phyloP scores from a whole-genome alignment of 2,329 filamentous ascomycete species.

The Didymella segeticola region DNA sequence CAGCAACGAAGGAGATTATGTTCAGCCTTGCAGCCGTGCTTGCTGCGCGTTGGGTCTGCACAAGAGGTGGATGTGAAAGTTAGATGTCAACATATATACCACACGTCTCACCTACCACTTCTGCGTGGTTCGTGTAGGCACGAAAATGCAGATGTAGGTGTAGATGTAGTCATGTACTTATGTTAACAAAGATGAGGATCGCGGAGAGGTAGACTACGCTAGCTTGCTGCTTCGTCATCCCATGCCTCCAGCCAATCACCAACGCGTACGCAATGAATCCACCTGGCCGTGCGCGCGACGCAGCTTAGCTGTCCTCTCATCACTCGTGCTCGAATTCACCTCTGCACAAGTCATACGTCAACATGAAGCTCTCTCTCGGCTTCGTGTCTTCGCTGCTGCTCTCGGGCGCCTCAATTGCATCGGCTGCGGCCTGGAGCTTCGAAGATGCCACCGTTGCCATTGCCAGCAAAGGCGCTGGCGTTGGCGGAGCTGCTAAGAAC shows the following conservation, averaged over 20 bases:
- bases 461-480: constrained; percentile 64
- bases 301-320: constrained; percentile 30
- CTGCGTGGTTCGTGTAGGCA: too few species aligned
- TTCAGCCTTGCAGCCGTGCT: too few species aligned
- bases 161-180: too few species aligned
- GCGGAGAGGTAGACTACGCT: too few species aligned
- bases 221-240: too few species aligned
- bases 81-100: too few species aligned
- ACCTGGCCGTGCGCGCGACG: constrained; percentile 4
- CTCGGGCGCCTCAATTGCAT: constrained; percentile 49
- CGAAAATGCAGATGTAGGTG: too few species aligned
- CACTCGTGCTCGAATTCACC: constrained; percentile 33
- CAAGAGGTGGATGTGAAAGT: too few species aligned
- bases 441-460: constrained; percentile 74
- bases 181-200: too few species aligned
- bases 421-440: constrained; percentile 69
- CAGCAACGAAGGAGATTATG: too few species aligned
- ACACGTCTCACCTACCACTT: too few species aligned
- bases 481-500: constrained; percentile 63
- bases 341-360: constrained; percentile 30
- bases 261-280: neutral
- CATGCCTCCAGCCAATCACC: neutral
- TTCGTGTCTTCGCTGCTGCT: constrained; percentile 53
- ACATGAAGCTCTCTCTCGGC: constrained; percentile 53
- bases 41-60: too few species aligned